Base-by-base conservation (phyloP, 208 protist genomes). In the Trypanosoma melophagium region DNA sequence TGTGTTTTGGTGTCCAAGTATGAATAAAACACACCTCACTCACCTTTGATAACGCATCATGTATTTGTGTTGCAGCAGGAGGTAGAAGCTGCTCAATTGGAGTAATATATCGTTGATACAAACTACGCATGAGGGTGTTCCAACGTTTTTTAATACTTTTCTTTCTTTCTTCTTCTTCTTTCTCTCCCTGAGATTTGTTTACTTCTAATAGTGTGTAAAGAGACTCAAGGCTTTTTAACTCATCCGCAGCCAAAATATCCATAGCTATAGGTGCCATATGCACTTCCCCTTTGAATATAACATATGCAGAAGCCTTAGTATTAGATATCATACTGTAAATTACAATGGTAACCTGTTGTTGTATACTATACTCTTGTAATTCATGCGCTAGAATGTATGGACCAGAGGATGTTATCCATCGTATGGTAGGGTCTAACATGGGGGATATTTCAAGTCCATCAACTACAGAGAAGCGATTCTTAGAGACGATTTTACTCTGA, bases 61-160 rank as follows among this genome's bases (percentile, higher is more conserved):
- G 50, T 77, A 75, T 16, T 66, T 61, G 13, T 69, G 69, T 59
- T 80, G 77, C 63, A 77, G 77, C 75, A 9, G 74, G 53, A 1
- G 87, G 87, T 25, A 90, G 76, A 31, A 84, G 55, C 3, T 55
- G 65, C 60, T 83, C 77, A 44, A 93, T 55, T 7, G 87, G 87
- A n/a, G 64, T 76, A 40, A 93, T 74, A n/a, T 90, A 59, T 49
- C 70, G 71, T 49, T 77, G 67, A 69, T 93, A 87, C 24, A 76
- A 69, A 3, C 38, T 50, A 54, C 59, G 66, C 81, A 87, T 87
- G 38, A 88, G 71, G 22, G 22, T 41, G 3, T 60, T 40, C 86
- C 86, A 92, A 31, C 71, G 69, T 16, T 24, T 25, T 8, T 74
- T 73, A 56, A 71, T 57, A 40, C 54, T 47, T 16, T 61, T 41